Evolutionary conservation across 106 monocot species (phyloP), one percentile per base, ranked within the genome.

Genomic region (Allium cepa): DNA sequence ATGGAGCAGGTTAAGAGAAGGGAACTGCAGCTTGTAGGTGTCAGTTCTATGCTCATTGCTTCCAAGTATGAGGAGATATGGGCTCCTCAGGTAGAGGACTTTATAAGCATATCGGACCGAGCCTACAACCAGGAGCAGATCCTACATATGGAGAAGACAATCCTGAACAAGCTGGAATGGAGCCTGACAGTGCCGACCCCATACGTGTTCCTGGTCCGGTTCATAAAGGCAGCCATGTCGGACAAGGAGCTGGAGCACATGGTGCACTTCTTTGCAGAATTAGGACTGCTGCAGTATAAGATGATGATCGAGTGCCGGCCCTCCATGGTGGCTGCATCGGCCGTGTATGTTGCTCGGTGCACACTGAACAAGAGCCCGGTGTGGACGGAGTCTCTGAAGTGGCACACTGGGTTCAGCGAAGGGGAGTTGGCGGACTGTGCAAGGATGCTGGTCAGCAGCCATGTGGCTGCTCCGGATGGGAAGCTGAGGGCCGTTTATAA

Each of bases 41-140:
- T 91, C 18, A 72, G 77, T 11, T 73, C 90, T n/a, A 86, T 91
- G 90, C 81, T 91, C 60, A 81, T 91, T 17, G 90, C 90, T 26
- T 81, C 81, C 72, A 91, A 91, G 58, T 91, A 86, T 46, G 90
- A 91, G 67, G 90, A 91, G 62, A 91, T 91, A 3, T 91, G 86
- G 86, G 86, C 84, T 75, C 90, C 90, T 0, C 77, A 84, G 83
- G 86, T 86, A 68, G 57, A 79, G 28, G 90, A 91, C n/a, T 91
- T 91, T 74, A 78, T 86, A 9, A 72, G 68, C 63, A 87, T 91
- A 48, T 84, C 90, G 9, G 86, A 91, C 53, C 56, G 67, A 0
- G 86, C 86, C 8, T 91, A 87, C 57, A 62, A 57, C 10, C 79
- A 83, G 64, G 74, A 72, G 17, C 79, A 81, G 71, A 74, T 90